Percentiles rank a stretch among this genome's conserved stretches.
Conservation (phyloP, 176 grass and related monocot genomes). For the Saccharum officinarum region DNA sequence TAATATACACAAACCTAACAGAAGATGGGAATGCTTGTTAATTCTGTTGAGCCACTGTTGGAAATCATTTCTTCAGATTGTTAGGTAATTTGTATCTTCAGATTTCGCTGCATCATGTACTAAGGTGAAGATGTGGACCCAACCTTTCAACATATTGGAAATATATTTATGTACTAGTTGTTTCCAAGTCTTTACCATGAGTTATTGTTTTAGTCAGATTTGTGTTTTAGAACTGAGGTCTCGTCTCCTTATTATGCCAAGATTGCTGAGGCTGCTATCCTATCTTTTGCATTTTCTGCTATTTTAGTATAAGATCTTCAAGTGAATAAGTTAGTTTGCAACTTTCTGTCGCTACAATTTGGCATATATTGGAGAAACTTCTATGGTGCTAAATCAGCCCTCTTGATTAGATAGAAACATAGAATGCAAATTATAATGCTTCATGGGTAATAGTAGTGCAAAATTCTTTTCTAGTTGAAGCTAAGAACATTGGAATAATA, state of each 20-base stretch:
- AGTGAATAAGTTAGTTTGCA: not conserved
- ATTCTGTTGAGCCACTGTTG: not conserved
- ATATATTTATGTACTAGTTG: not conserved
- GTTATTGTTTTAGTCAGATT: not conserved
- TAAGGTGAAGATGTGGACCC: not conserved
- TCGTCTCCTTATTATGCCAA: too few species aligned
- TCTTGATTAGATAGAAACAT: not conserved
- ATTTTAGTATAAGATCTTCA: not conserved
- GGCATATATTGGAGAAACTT: not conserved
- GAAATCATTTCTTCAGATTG: not conserved
- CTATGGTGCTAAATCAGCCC: not conserved
- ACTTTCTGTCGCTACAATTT: not conserved
- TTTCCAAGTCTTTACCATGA: not conserved
- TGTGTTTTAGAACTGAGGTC: not conserved
- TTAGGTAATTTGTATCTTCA: not conserved
- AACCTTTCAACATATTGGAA: not conserved
- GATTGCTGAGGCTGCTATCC: not conserved
- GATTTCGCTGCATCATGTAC: not conserved
- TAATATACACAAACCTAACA: not conserved
- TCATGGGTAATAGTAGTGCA: not conserved
- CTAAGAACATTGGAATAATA: not conserved
- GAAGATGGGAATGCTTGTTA: not conserved
- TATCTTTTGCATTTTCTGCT: not conserved
- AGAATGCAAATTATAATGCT: not conserved
- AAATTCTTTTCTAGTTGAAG: not conserved